Conservation (phyloP, 768 basidiomycete species). For the Panellus pusillus region DNA sequence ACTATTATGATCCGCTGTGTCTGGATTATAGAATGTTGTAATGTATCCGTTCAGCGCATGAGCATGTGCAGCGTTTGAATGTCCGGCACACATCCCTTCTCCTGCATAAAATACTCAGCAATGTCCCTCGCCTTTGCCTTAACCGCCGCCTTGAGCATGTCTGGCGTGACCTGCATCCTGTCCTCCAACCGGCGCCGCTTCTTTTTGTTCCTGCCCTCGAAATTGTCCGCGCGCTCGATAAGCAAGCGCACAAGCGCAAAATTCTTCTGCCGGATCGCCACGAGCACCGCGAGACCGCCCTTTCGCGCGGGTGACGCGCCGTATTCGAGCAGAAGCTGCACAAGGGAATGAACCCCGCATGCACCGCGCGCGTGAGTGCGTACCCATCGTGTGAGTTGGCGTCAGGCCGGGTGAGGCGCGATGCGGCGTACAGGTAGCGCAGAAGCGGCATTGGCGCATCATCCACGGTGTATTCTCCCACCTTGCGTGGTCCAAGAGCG, state of each 20-base stretch:
- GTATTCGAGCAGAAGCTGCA: slow-evolving; percentile 66
- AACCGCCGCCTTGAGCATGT: slow-evolving; percentile 69
- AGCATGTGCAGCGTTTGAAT: slow-evolving; percentile 56
- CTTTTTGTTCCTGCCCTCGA: slow-evolving; percentile 24
- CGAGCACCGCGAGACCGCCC: slow-evolving; percentile 61
- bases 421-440: slow-evolving; percentile 49
- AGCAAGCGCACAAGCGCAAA: slow-evolving; percentile 70
- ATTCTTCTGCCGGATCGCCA: slow-evolving; percentile 75
- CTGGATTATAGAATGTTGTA: slow-evolving; percentile 19
- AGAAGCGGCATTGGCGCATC: slow-evolving; percentile 68
- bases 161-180: slow-evolving; percentile 49
- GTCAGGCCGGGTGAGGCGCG: slow-evolving; percentile 43
- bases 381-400: slow-evolving; percentile 78
- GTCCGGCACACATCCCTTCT: slow-evolving; percentile 75
- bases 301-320: slow-evolving; percentile 72
- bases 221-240: slow-evolving; percentile 54
- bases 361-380: slow-evolving; percentile 76
- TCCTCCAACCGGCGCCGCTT: slow-evolving; percentile 63
- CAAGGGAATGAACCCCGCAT: slow-evolving; percentile 59
- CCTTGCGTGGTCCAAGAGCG: slow-evolving; percentile 36
- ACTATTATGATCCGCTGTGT: slow-evolving; percentile 22
- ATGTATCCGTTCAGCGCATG: slow-evolving; percentile 29
- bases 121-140: slow-evolving; percentile 66
- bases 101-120: slow-evolving; percentile 64
- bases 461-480: slow-evolving; percentile 40